Percentiles rank a stretch among this genome's conserved stretches.
phyloP scores from a whole-genome alignment of 768 basidiomycete species.

The Coprinopsis strossmayeri region DNA sequence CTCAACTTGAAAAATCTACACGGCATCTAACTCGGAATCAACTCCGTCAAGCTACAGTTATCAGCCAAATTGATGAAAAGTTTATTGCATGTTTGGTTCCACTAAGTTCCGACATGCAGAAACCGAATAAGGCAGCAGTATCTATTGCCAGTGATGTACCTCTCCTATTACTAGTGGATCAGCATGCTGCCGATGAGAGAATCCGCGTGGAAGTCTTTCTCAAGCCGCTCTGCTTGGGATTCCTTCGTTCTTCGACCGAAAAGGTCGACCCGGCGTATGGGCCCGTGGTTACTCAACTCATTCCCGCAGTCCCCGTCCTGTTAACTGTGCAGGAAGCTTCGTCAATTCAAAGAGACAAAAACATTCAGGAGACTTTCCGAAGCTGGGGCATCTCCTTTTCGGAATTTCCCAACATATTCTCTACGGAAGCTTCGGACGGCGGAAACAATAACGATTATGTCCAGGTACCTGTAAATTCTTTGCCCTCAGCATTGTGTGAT shows the following conservation, averaged over 20 bases:
- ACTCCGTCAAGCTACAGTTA: constrained; percentile 49
- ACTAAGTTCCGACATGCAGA: background rate
- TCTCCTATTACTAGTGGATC: constrained; percentile 77
- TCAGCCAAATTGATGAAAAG: constrained; percentile 87
- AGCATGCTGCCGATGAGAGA: constrained; percentile 98
- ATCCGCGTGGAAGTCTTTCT: constrained; percentile 84
- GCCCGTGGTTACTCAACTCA: constrained; percentile 36
- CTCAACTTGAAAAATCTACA: background rate
- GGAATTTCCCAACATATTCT: constrained; percentile 22
- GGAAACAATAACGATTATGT: constrained; percentile 38
- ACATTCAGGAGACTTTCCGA: constrained; percentile 42
- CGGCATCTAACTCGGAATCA: constrained; percentile 27
- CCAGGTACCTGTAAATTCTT: constrained; percentile 56
- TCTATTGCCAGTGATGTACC: constrained; percentile 12
- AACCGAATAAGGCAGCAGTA: constrained; percentile 6
- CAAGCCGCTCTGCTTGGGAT: constrained; percentile 65
- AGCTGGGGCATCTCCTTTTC: constrained; percentile 67
- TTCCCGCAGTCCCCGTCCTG: constrained; percentile 53
- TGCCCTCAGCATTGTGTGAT: constrained; percentile 68
- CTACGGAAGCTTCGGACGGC: constrained; percentile 20
- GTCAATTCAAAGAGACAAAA: constrained; percentile 34
- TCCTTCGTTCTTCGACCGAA: constrained; percentile 36
- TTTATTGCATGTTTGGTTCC: constrained; percentile 75
- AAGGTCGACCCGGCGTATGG: constrained; percentile 20
- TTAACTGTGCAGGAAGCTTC: constrained; percentile 61